A percentile compares a stretch with the other conserved stretches of the same genome.
Evolutionary conservation across 208 protist species (phyloP).

Genomic region (Wallacemonas sp.): DNA sequence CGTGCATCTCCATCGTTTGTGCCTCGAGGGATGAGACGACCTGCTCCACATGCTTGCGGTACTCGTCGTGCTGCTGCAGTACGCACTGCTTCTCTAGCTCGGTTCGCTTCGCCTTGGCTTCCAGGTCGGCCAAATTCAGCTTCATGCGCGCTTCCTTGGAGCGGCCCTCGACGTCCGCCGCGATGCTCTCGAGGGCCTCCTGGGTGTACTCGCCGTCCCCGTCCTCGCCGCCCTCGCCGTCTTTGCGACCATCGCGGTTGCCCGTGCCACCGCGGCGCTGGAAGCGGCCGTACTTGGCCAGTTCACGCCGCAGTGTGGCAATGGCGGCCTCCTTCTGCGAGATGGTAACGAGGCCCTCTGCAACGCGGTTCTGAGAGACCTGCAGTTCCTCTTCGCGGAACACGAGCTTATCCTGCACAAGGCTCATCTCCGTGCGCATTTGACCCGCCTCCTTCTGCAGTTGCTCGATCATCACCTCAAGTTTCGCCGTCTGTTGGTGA

Average conservation of each 20-base stretch:
- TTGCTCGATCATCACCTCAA: slow-evolving; percentile 69
- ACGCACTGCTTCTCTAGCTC: slow-evolving; percentile 65
- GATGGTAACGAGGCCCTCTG: slow-evolving; percentile 66
- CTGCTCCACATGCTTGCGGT: slow-evolving; percentile 62
- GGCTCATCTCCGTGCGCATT: slow-evolving; percentile 45
- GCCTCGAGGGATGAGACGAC: slow-evolving; percentile 36
- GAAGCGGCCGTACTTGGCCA: slow-evolving; percentile 43
- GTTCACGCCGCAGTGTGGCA: slow-evolving; percentile 60
- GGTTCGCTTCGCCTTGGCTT: slow-evolving; percentile 35
- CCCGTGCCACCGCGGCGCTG: background rate
- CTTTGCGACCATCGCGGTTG: background rate
- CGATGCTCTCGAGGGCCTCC: slow-evolving; percentile 58
- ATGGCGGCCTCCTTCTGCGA: slow-evolving; percentile 80
- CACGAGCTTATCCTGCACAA: slow-evolving; percentile 51
- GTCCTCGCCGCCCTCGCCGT: slow-evolving; percentile 8
- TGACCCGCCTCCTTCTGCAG: slow-evolving; percentile 55
- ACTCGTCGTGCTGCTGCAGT: slow-evolving; percentile 73
- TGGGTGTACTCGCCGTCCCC: slow-evolving; percentile 34
- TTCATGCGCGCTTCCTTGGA: slow-evolving; percentile 70
- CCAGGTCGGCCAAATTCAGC: slow-evolving; percentile 61
- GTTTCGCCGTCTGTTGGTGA: slow-evolving; percentile 65
- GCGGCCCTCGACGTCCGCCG: slow-evolving; percentile 69
- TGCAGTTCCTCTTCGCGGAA: slow-evolving; percentile 71
- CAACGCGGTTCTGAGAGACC: slow-evolving; percentile 57
- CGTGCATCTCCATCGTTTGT: slow-evolving; percentile 49